Base-by-base conservation (phyloP, 1,139 yeast genomes). In the Blastobotrys apis region DNA sequence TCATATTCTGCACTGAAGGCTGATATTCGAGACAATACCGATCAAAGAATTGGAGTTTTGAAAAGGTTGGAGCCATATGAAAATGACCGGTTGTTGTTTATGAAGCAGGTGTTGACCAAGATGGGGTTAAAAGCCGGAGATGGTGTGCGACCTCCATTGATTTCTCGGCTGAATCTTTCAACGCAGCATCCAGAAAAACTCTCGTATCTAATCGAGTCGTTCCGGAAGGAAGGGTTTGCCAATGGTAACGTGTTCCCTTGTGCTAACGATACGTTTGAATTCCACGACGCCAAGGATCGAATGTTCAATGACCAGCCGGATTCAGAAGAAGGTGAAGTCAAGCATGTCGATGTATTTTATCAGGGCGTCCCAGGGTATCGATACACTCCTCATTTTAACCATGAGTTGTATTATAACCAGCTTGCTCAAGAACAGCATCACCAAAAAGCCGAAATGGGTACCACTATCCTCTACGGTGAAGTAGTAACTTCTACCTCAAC, bases 401-500 rank as follows among this genome's bases (percentile, higher is more conserved):
- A 83, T 60, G 55, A 60, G 8, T 59, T 69, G 20, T 92, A 82
- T 59, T 84, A 74, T 59, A 59, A 64, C 5, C 57, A 65, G 26
- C 65, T 90, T 43, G 62, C 66, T 16, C 60, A 55, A 17, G 60
- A 69, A 13, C 54, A 64, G 32, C 56, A 68, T 12, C 48, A 43
- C 21, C 47, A 47, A 26, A 59, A 16, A 44, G 58, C 16, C 44
- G 71, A 67, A 1, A 65, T 82, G 37, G 97, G 97, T 0, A 66
- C 81, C 0, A 60, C 74, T 2, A 62, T 86, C 22, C 69, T 86
- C 13, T 90, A 90, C 58, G 88, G 88, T 4, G 97, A 92, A 58
- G 95, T 90, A 3, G 80, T 90, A 1, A 84, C 96, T 0, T 90
- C 97, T 0, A 92, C 98, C 0, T 82, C 78, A 46, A 77, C 87